Evolutionary conservation across 2,329 filamentous ascomycete species (phyloP).

Genomic region (Ophiostoma australiae): DNA sequence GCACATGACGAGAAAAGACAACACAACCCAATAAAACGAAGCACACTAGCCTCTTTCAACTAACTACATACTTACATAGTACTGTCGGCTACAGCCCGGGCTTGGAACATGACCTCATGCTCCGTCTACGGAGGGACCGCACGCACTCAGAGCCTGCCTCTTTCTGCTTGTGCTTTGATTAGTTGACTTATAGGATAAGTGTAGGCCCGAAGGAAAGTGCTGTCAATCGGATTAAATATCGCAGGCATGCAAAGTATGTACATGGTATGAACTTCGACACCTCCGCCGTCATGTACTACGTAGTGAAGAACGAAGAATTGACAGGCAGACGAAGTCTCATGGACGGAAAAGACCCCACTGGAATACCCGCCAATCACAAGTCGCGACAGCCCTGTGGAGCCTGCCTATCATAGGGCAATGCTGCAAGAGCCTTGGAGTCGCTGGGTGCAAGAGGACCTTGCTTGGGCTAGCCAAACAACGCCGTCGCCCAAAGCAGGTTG

Average conservation of each 20-base stretch:
- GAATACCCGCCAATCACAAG: background rate
- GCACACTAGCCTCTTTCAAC: background rate
- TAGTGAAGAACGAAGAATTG: background rate
- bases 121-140: background rate
- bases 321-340: background rate
- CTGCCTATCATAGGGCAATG: background rate
- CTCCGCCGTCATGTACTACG: background rate
- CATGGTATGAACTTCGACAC: background rate
- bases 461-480: background rate
- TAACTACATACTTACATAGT: background rate
- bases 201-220: background rate
- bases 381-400: background rate
- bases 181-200: background rate
- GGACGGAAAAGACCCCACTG: constrained; percentile 1
- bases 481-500: background rate
- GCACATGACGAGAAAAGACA: background rate
- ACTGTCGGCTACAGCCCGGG: background rate
- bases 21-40: background rate
- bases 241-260: background rate
- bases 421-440: background rate
- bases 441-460: background rate
- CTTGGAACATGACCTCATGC: constrained; percentile 9
- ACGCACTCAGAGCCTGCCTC: too few relatives aligned
- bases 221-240: background rate
- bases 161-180: background rate